Evolutionary conservation across 176 grass and related monocot species (phyloP).

Genomic region (Echinochloa phyllopogon): DNA sequence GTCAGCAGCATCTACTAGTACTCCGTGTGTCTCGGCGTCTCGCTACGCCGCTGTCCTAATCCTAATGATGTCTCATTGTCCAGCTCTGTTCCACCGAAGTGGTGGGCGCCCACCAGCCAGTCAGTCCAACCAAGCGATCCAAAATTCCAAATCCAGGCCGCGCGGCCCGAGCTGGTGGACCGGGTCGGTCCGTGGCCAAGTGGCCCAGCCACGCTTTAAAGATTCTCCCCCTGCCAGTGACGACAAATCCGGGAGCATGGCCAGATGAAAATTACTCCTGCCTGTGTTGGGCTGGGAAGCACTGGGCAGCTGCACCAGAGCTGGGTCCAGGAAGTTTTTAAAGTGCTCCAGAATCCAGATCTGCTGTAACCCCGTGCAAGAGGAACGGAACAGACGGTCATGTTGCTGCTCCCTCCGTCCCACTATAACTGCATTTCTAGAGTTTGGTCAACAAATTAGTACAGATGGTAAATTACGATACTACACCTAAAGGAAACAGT

Average conservation of each 20-base stretch:
- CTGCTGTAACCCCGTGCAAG: conserved; percentile 14
- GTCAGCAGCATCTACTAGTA: neutral
- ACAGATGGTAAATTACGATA: no score
- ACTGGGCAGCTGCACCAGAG: conserved; percentile 21
- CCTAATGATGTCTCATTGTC: conserved; percentile 28
- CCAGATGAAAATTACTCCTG: conserved; percentile 33
- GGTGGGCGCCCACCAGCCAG: conserved; percentile 40
- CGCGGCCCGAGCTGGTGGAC: neutral
- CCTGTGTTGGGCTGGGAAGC: conserved; percentile 31
- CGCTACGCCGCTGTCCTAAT: conserved; percentile 36
- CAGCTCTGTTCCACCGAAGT: neutral
- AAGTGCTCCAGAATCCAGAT: conserved; percentile 42
- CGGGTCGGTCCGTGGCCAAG: conserved; percentile 2
- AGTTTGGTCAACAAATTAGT: no score
- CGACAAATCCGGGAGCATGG: conserved; percentile 25
- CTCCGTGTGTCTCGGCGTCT: no score
- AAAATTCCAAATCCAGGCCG: neutral
- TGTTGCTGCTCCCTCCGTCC: neutral
- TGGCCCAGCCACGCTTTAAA: conserved; percentile 19
- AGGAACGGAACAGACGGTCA: neutral
- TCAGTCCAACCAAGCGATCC: neutral
- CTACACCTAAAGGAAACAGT: no score
- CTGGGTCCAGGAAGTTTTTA: conserved; percentile 45
- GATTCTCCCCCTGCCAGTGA: conserved; percentile 41
- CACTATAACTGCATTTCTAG: no score